phyloP scores from a whole-genome alignment of 2,329 filamentous ascomycete genomes.

The Periconia macrospinosa region DNA sequence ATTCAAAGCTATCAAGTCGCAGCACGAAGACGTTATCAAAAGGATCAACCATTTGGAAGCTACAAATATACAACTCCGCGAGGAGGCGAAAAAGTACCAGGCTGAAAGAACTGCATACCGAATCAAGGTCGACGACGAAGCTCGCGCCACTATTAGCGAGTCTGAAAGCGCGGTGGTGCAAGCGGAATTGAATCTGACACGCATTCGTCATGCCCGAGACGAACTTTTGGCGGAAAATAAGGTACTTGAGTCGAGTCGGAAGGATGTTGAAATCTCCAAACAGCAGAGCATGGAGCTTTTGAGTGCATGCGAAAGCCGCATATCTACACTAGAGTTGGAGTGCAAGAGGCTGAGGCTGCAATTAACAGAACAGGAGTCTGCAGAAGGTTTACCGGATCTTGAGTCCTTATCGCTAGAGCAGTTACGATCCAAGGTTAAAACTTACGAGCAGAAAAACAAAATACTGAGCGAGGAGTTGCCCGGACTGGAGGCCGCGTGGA shows the following conservation, averaged over 20 bases:
- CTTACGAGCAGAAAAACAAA: slow-evolving; percentile 76
- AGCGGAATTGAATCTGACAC: slow-evolving; percentile 80
- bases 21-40: slow-evolving; percentile 91
- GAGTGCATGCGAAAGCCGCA: slow-evolving; percentile 76
- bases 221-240: slow-evolving; percentile 81
- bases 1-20: slow-evolving; percentile 87
- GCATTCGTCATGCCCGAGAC: slow-evolving; percentile 82
- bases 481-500: slow-evolving; percentile 88
- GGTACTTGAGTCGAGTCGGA: slow-evolving; percentile 76
- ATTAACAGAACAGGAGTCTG: slow-evolving; percentile 49
- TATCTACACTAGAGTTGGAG: slow-evolving; percentile 80
- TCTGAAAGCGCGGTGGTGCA: slow-evolving; percentile 79
- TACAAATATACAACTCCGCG: slow-evolving; percentile 78
- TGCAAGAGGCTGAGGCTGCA: slow-evolving; percentile 68
- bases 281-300: slow-evolving; percentile 80
- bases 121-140: slow-evolving; percentile 78
- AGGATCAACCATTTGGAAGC: slow-evolving; percentile 90
- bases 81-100: slow-evolving; percentile 83
- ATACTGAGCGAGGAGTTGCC: slow-evolving; percentile 86
- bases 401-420: slow-evolving; percentile 69
- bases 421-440: slow-evolving; percentile 71
- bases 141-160: slow-evolving; percentile 71
- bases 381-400: slow-evolving; percentile 44
- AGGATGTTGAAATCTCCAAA: slow-evolving; percentile 70
- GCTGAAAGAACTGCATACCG: slow-evolving; percentile 83